Evolutionary conservation across 1,284 basidiomycete genomes (phyloP).

Genomic region (Earliella scabrosa): DNA sequence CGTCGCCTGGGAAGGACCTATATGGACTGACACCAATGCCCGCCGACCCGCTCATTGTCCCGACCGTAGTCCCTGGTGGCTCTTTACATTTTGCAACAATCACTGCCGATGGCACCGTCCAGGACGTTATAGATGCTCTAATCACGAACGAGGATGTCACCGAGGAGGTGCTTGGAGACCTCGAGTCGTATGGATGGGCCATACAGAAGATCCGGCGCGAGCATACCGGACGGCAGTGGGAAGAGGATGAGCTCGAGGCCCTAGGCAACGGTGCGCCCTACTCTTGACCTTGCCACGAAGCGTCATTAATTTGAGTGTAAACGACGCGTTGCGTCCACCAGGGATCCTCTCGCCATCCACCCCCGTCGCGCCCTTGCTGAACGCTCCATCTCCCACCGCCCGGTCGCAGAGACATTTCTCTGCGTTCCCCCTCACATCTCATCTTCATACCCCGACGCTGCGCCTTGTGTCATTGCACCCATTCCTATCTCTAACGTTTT

Average conservation of each 20-base stretch:
- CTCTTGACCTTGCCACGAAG: neutral
- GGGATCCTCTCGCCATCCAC: constrained; percentile 54
- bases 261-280: constrained; percentile 60
- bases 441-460: constrained; percentile 68
- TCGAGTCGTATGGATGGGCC: constrained; percentile 65
- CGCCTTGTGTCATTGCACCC: constrained; percentile 76
- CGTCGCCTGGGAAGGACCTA: constrained; percentile 16
- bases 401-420: constrained; percentile 63
- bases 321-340: constrained; percentile 31
- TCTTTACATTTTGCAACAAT: constrained; percentile 68
- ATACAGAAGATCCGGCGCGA: constrained; percentile 66
- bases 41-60: constrained; percentile 55
- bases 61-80: constrained; percentile 60
- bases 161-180: constrained; percentile 58
- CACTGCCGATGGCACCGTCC: constrained; percentile 51
- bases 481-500: constrained; percentile 54
- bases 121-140: constrained; percentile 62
- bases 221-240: constrained; percentile 64
- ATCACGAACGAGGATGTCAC: constrained; percentile 51
- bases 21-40: constrained; percentile 33
- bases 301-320: neutral
- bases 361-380: constrained; percentile 57
- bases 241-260: constrained; percentile 65
- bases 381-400: constrained; percentile 39
- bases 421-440: constrained; percentile 71